phyloP scores from a whole-genome alignment of 2,329 filamentous ascomycete genomes.

The Colletotrichum sp. region DNA sequence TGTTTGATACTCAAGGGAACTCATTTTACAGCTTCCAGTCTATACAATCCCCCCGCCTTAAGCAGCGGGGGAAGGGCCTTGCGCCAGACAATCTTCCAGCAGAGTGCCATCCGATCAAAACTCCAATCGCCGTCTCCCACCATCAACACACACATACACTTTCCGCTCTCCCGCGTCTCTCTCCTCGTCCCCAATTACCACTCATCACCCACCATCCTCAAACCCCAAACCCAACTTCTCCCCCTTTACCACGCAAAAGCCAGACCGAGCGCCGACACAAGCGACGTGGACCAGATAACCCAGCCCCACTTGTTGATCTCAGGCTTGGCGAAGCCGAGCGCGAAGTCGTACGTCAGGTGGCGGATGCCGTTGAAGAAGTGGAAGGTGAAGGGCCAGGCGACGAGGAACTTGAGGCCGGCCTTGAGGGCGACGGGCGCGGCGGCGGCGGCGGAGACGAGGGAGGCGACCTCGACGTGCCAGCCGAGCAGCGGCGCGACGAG shows the following conservation, averaged over 20 bases:
- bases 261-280: slow-evolving; percentile 49
- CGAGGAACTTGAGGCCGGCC: slow-evolving; percentile 58
- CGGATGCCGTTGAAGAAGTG: slow-evolving; percentile 61
- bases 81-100: slow-evolving; percentile 8
- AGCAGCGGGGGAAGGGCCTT: background rate
- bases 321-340: slow-evolving; percentile 54
- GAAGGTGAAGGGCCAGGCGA: slow-evolving; percentile 65
- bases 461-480: slow-evolving; percentile 63
- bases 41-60: slow-evolving; percentile 15
- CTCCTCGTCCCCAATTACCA: background rate
- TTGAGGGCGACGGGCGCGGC: slow-evolving; percentile 64
- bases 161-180: background rate
- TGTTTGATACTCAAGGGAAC: slow-evolving; percentile 19
- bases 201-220: background rate
- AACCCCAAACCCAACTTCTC: background rate
- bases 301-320: slow-evolving; percentile 51
- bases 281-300: slow-evolving; percentile 50
- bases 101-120: slow-evolving; percentile 13
- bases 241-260: slow-evolving; percentile 50
- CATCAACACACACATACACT: background rate
- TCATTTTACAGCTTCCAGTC: slow-evolving; percentile 22
- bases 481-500: slow-evolving; percentile 78
- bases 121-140: slow-evolving; percentile 12
- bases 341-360: slow-evolving; percentile 59
- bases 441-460: slow-evolving; percentile 65